Base-by-base conservation (phyloP, 768 basidiomycete species). In the Coprinopsis strossmayeri region DNA sequence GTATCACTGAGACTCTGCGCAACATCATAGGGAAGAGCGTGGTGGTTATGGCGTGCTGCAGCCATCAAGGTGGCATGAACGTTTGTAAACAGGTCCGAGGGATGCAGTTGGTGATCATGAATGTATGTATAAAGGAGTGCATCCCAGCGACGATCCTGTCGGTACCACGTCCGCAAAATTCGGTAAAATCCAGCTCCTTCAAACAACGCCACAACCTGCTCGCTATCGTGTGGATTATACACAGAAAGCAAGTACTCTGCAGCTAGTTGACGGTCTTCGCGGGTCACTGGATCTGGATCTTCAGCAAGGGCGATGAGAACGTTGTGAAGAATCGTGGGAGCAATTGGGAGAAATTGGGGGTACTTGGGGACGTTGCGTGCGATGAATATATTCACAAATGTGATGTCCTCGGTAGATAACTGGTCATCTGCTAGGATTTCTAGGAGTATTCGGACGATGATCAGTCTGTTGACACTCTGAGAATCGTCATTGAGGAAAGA, bases 281-380 rank as follows among this genome's bases (percentile, higher is more conserved):
- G 77, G 0, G 91, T 96, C 58, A 76, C 79, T 13, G 69, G 65
- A 61, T 95, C 91, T 0, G 71, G 60, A 60, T 93, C 91, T 51
- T 78, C 72, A 0, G 90, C 81, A 11, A 99, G 81, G 4, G 78
- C 78, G 50, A 87, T 72, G 42, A 99, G 78, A 57, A 97, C 81
- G 34, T 69, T 73, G 57, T 92, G 85, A 15, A 93, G 71, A 2
- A 77, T 70, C 51, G 77, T 82, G 1, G 84, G 78, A 0, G 84
- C 66, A 34, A 92, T 70, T 53, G 77, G 65, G 41, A 92, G 74
- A 63, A 84, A 91, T 65, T 96, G 93, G 1, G 87, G 82, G 66
- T 98, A 99, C 67, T 97, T 98, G 0, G 96, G 91, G 10, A 96
- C 81, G 63, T 98, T 99, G 50, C 94, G 85, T 2, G 96, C 91